Evolutionary conservation across 2,329 filamentous ascomycete species (phyloP).

Genomic region (Dactylellina sp.): DNA sequence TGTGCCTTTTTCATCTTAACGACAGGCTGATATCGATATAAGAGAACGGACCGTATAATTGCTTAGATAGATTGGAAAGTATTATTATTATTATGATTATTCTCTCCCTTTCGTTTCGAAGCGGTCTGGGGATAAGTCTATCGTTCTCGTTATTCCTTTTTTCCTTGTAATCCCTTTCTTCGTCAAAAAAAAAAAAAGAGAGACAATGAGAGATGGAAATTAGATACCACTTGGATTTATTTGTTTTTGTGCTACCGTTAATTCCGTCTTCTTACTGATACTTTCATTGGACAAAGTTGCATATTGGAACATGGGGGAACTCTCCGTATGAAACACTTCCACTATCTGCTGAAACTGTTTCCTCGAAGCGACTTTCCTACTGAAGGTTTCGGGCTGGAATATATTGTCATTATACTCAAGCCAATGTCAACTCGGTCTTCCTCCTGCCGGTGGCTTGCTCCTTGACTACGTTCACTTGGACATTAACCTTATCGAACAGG

Average conservation of each 20-base stretch:
- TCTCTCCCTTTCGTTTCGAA: conserved; percentile 18
- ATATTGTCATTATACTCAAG: too few relatives aligned
- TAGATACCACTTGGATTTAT: conserved; percentile 10
- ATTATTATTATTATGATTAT: too few relatives aligned
- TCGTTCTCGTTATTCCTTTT: conserved; percentile 2
- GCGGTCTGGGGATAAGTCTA: not conserved
- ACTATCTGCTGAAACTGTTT: conserved; percentile 27
- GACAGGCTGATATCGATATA: conserved; percentile 52
- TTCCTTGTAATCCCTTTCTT: conserved; percentile 2
- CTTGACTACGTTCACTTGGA: conserved; percentile 90
- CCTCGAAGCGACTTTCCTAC: conserved; percentile 20
- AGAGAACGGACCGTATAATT: conserved; percentile 39
- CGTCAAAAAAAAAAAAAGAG: not conserved
- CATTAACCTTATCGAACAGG: conserved; percentile 90
- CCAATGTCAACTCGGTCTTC: conserved; percentile 81
- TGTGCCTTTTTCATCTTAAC: conserved; percentile 25
- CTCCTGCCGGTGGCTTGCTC: conserved; percentile 97
- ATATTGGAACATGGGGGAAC: not conserved
- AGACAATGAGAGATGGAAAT: conserved; percentile 3
- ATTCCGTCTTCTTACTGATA: conserved; percentile 9
- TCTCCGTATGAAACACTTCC: conserved; percentile 29
- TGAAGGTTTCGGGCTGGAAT: not conserved
- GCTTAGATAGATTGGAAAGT: conserved; percentile 5
- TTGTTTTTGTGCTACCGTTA: not conserved
- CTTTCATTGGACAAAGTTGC: not conserved